Conservation (phyloP, 2,329 filamentous ascomycete genomes). For the Macrophomina pseudophaseolina region DNA sequence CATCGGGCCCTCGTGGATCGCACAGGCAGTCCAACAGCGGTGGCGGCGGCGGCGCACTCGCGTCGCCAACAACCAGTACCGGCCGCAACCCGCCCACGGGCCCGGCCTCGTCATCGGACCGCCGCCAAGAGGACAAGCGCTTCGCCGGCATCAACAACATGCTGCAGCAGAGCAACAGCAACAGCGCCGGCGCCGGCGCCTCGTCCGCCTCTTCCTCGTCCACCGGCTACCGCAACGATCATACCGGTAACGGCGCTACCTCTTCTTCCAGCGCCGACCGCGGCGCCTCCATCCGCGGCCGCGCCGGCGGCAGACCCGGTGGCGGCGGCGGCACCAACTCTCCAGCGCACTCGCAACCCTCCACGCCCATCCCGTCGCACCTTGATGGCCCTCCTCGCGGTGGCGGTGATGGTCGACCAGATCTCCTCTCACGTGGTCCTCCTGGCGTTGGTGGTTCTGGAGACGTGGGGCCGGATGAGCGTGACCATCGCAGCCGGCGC, state of each 20-base stretch:
- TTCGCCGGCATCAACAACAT: conserved; percentile 26
- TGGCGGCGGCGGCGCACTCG: background rate
- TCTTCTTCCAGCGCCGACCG: conserved; percentile 27
- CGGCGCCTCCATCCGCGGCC: conserved; percentile 36
- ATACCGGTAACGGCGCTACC: conserved; percentile 19
- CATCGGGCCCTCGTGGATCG: conserved; percentile 42
- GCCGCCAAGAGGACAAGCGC: conserved; percentile 27
- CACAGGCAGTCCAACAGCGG: conserved; percentile 6
- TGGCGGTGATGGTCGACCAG: conserved; percentile 5
- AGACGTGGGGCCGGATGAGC: background rate
- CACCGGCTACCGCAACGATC: conserved; percentile 23
- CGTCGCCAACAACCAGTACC: conserved; percentile 32
- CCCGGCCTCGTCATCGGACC: conserved; percentile 33
- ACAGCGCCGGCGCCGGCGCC: no score
- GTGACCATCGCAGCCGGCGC: conserved; percentile 19
- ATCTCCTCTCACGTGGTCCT: conserved; percentile 16
- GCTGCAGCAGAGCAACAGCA: conserved; percentile 17
- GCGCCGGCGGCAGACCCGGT: conserved; percentile 27
- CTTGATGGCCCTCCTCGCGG: conserved; percentile 32
- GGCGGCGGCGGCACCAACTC: conserved; percentile 28
- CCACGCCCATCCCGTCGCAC: conserved; percentile 33
- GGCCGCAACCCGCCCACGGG: conserved; percentile 41
- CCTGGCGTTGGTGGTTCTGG: background rate
- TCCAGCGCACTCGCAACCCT: conserved; percentile 32
- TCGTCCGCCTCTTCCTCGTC: background rate